Evolutionary conservation across 768 basidiomycete genomes (phyloP).

Genomic region (Auricularia cornea): DNA sequence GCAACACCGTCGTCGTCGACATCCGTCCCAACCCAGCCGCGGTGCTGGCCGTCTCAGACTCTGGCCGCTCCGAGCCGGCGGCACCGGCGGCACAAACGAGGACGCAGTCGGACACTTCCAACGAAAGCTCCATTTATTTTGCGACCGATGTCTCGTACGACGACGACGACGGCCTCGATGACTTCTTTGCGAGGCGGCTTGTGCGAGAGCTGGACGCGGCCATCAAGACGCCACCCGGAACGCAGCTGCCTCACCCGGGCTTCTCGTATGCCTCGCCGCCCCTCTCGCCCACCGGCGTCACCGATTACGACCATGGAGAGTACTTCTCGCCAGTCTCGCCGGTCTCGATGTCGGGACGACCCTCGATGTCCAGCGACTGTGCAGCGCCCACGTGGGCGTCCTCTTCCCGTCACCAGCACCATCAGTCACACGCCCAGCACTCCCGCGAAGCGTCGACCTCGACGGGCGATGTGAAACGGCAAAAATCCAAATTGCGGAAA

Average conservation of each 20-base stretch:
- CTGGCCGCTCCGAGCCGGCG: too few relatives aligned
- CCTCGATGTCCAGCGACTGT: not conserved
- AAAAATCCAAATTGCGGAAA: not conserved
- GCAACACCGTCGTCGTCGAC: too few relatives aligned
- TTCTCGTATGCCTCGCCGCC: not conserved
- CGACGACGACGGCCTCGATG: not conserved
- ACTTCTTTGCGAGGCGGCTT: not conserved
- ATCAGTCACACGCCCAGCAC: too few relatives aligned
- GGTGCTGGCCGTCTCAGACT: too few relatives aligned
- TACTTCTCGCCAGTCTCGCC: not conserved
- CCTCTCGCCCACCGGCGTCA: not conserved
- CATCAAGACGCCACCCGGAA: not conserved
- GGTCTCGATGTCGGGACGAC: not conserved
- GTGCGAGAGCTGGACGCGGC: not conserved
- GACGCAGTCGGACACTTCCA: not conserved
- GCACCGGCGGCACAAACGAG: too few relatives aligned
- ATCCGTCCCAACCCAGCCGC: too few relatives aligned
- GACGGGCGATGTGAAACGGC: not conserved
- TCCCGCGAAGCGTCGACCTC: not conserved
- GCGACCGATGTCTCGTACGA: not conserved
- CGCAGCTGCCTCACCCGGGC: not conserved
- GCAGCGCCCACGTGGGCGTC: not conserved
- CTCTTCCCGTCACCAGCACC: too few relatives aligned
- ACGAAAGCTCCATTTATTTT: not conserved
- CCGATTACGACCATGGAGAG: not conserved